Conservation (phyloP, 2,329 filamentous ascomycete species). For the Ilyonectria mors-panacis region DNA sequence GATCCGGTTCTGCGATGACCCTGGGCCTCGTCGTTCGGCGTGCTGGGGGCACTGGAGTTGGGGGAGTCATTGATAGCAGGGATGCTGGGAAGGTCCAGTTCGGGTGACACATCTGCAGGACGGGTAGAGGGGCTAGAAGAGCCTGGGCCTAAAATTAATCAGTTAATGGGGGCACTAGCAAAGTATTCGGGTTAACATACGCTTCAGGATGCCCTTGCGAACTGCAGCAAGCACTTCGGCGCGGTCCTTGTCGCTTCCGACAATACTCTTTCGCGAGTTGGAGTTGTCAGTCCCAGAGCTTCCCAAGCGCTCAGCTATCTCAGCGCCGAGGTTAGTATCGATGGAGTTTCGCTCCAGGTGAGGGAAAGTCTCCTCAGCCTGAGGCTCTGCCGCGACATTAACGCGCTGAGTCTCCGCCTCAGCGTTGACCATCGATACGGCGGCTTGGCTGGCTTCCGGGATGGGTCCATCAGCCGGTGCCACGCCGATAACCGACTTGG, state of each 20-base stretch:
- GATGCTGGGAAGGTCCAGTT: constrained; percentile 72
- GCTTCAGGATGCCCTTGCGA: constrained; percentile 95
- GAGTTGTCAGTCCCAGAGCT: constrained; percentile 74
- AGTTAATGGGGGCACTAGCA: constrained; percentile 35
- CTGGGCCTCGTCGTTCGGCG: constrained; percentile 83
- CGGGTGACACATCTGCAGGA: constrained; percentile 69
- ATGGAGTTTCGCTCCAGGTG: constrained; percentile 87
- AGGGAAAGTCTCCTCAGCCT: constrained; percentile 80
- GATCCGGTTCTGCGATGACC: constrained; percentile 78
- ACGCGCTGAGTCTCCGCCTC: constrained; percentile 91
- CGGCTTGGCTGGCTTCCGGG: constrained; percentile 80
- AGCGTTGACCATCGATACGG: constrained; percentile 95
- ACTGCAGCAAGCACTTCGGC: constrained; percentile 93
- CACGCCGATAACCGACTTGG: constrained; percentile 90
- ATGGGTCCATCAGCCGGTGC: constrained; percentile 78
- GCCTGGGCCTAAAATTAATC: constrained; percentile 60
- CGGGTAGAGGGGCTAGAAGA: constrained; percentile 78
- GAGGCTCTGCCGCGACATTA: constrained; percentile 80
- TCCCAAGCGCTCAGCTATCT: constrained; percentile 65
- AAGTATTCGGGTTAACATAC: constrained; percentile 61
- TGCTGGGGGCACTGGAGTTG: constrained; percentile 88
- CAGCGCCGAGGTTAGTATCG: constrained; percentile 71
- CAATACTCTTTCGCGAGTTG: constrained; percentile 84
- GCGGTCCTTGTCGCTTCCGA: constrained; percentile 90
- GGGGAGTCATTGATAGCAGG: constrained; percentile 82